These are phyloP conservation scores for Eucalyptus fibrosa DNA, from an alignment of 345 rosid genomes.

Conservation along the genomic window DNA sequence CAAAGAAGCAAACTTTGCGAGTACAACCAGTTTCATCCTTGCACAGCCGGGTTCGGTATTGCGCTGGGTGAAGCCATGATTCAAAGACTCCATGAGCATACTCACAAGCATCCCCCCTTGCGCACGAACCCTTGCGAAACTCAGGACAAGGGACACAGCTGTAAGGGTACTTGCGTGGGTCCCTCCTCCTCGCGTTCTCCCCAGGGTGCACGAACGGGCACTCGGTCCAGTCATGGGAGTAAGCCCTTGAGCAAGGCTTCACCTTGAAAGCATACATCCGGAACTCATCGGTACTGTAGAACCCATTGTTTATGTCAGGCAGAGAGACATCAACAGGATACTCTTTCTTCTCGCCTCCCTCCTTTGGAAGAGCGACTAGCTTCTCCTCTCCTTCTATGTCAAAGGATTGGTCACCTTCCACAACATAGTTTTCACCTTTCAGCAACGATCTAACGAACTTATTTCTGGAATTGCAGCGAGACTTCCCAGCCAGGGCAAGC, in stretches of 20 bases:
- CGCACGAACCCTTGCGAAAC: constrained; percentile 90
- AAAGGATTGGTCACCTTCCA: neutral
- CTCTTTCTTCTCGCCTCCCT: constrained; percentile 48
- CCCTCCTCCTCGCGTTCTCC: constrained; percentile 97
- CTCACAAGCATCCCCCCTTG: constrained; percentile 81
- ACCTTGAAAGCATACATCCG: constrained; percentile 91
- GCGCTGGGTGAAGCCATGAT: constrained; percentile 99
- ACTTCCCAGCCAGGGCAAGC: constrained; percentile 16
- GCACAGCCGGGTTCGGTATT: constrained; percentile 89
- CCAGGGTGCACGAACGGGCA: constrained; percentile 99
- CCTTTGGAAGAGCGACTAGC: constrained; percentile 9
- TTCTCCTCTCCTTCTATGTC: constrained; percentile 30
- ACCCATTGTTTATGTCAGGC: constrained; percentile 83
- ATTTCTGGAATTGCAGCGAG: constrained; percentile 18
- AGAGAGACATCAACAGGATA: constrained; percentile 72
- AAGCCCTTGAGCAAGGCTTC: constrained; percentile 97
- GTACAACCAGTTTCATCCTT: constrained; percentile 87
- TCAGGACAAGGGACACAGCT: constrained; percentile 98
- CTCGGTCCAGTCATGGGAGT: constrained; percentile 98
- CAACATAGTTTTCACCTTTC: constrained; percentile 18
- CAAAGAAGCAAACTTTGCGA: constrained; percentile 96
- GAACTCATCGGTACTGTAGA: constrained; percentile 82
- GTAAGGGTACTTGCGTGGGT: constrained; percentile 88
- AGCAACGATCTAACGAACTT: constrained; percentile 44
- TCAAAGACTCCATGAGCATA: constrained; percentile 97